phyloP scores from a whole-genome alignment of 2,329 filamentous ascomycete species.

The Penicillium sclerotigenum region DNA sequence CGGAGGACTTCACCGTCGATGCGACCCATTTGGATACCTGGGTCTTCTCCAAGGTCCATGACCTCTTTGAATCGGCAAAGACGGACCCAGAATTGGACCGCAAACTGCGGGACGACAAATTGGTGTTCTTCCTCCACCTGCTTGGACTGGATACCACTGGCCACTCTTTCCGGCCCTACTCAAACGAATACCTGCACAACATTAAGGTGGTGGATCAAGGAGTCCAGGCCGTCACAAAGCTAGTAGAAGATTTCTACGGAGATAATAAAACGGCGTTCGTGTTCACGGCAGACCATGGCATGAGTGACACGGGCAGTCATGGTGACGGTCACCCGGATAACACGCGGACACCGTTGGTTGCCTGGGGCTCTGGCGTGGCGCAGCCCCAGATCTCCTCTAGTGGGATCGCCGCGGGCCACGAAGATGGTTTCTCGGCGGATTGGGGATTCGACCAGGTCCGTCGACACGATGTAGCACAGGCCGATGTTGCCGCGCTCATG shows the following conservation, averaged over 20 bases:
- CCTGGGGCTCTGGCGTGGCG: constrained; percentile 89
- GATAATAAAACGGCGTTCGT: constrained; percentile 87
- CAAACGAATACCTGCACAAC: constrained; percentile 90
- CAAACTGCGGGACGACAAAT: constrained; percentile 73
- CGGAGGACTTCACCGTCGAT: constrained; percentile 85
- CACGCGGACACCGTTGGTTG: constrained; percentile 86
- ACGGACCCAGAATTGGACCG: constrained; percentile 71
- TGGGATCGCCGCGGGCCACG: constrained; percentile 70
- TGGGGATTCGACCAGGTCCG: constrained; percentile 79
- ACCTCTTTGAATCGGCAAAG: constrained; percentile 75
- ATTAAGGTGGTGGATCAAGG: constrained; percentile 91
- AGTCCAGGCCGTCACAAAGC: constrained; percentile 74
- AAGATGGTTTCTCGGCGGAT: constrained; percentile 80
- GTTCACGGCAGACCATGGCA: constrained; percentile 96
- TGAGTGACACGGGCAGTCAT: constrained; percentile 99
- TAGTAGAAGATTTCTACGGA: constrained; percentile 82
- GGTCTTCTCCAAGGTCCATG: constrained; percentile 94
- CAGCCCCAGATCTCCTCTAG: constrained; percentile 61
- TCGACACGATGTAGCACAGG: constrained; percentile 88
- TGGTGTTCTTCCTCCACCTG: constrained; percentile 93
- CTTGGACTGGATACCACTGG: constrained; percentile 89
- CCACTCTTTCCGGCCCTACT: constrained; percentile 84
- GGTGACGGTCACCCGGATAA: constrained; percentile 97
- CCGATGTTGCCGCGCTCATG: constrained; percentile 94
- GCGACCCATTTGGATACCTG: constrained; percentile 80